Evolutionary conservation across 331 rosid genomes (phyloP), one percentile per base, ranked within the genome.

Genomic region (Spiraea crenata): DNA sequence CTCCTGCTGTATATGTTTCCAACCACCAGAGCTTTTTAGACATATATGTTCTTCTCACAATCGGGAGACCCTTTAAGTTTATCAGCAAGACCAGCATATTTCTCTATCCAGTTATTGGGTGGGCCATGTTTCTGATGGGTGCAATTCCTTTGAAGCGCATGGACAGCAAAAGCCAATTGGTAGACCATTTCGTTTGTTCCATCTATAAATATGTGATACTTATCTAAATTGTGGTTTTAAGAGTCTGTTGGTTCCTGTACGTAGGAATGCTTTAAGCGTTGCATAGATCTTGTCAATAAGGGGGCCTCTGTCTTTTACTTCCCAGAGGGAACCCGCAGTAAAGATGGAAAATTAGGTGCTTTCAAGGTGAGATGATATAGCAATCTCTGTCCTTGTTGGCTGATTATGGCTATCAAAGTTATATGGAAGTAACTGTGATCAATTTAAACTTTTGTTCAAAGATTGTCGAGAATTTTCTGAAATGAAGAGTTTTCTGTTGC

Each of bases 1-100:
- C 86, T 67, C 91, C 96, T 71, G 99, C 96, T 40, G 96, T 93
- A 10, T 93, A 91, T 67, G 96, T 93, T 70, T 93, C 99, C 14
- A 93, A 93, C 81, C 97, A 91, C 77, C 99, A 93, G 87, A 93
- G 99, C 87, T 93, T 93, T 83, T 70, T 91, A 40, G 99, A 93
- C 79, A 89, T 91, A 81, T 93, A 87, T 72, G 81, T 93, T 56
- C 96, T 93, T 81, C 90, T 93, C 63, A 93, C 96, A 20, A 80
- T 93, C 19, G 96, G 99, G 42, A 87, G 95, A 81, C 81, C 88
- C 81, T 93, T 86, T 70, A 93, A 91, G 81, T 91, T 93, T 83
- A 91, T 93, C 76, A 93, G 99, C 91, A 93, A 93, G 96, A 93
- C 99, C 55, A 83, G 85, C 72, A 86, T 93, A 86, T 93, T 93